These are phyloP conservation scores for Lactarius evosmus DNA, from an alignment of 768 basidiomycete species.

Conservation along the genomic window DNA sequence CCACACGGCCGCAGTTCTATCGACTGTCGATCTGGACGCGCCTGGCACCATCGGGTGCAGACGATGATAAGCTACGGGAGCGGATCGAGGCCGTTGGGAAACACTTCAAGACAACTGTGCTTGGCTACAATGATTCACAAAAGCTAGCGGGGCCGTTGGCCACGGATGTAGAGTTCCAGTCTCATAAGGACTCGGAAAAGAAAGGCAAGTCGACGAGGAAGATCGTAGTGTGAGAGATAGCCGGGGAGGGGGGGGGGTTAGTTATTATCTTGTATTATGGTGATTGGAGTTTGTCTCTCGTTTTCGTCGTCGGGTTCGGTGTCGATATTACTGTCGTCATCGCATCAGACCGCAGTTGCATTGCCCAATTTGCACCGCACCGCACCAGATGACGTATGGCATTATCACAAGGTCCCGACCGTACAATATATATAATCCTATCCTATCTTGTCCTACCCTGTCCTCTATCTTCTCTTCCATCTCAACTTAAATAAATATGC, in stretches of 20 bases:
- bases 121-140: conserved; percentile 74
- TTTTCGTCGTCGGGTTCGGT: neutral
- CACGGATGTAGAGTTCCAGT: conserved; percentile 92
- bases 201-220: conserved; percentile 84
- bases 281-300: neutral
- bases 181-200: conserved; percentile 94
- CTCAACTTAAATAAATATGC: conserved; percentile 41
- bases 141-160: conserved; percentile 82
- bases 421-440: conserved; percentile 25
- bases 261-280: conserved; percentile 30
- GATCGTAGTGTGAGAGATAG: conserved; percentile 61
- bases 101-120: conserved; percentile 89
- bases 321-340: neutral
- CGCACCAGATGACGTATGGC: conserved; percentile 29
- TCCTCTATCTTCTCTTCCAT: conserved; percentile 23
- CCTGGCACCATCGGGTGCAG: conserved; percentile 55
- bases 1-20: conserved; percentile 92
- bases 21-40: conserved; percentile 98
- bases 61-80: conserved; percentile 61
- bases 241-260: no score
- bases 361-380: neutral
- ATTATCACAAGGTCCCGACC: conserved; percentile 6
- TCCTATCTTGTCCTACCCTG: conserved; percentile 22
- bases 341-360: neutral
- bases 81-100: conserved; percentile 81